Evolutionary conservation across 176 grass and related monocot genomes (phyloP).

Genomic region (Hordeum marinum): DNA sequence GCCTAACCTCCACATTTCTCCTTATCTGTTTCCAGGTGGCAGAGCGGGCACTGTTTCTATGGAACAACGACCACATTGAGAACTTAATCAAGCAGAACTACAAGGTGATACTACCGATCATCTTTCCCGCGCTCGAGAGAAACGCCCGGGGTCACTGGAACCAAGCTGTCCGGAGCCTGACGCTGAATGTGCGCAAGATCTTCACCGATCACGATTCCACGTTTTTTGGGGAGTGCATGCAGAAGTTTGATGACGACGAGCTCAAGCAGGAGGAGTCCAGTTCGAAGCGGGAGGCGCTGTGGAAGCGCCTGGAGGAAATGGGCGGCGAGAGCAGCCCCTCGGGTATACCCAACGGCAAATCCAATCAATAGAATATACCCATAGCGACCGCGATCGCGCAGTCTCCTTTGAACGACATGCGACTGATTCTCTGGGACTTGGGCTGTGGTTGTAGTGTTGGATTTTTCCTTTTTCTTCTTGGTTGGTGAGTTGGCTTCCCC

Average conservation of each 20-base stretch:
- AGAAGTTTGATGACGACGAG: conserved; percentile 72
- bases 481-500: conserved; percentile 33
- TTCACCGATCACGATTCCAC: conserved; percentile 81
- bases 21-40: conserved; percentile 60
- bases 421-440: conserved; percentile 21
- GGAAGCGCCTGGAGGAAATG: conserved; percentile 82
- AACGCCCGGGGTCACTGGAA: conserved; percentile 82
- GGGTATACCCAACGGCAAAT: conserved; percentile 36
- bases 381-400: not conserved
- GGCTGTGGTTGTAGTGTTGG: conserved; percentile 44
- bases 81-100: conserved; percentile 93
- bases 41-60: conserved; percentile 91
- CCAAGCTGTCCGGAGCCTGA: conserved; percentile 88
- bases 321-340: conserved; percentile 13
- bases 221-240: conserved; percentile 60
- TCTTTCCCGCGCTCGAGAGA: conserved; percentile 88
- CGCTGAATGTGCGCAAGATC: conserved; percentile 81
- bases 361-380: conserved; percentile 36
- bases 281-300: conserved; percentile 53
- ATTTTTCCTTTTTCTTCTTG: conserved; percentile 33
- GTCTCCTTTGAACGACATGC: conserved; percentile 22
- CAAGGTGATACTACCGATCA: conserved; percentile 87
- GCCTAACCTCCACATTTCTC: conserved; percentile 8
- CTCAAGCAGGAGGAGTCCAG: conserved; percentile 57
- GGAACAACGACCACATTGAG: conserved; percentile 99